Conservation (phyloP, 176 grass and related monocot species). For the Chrysopogon serrulatus region DNA sequence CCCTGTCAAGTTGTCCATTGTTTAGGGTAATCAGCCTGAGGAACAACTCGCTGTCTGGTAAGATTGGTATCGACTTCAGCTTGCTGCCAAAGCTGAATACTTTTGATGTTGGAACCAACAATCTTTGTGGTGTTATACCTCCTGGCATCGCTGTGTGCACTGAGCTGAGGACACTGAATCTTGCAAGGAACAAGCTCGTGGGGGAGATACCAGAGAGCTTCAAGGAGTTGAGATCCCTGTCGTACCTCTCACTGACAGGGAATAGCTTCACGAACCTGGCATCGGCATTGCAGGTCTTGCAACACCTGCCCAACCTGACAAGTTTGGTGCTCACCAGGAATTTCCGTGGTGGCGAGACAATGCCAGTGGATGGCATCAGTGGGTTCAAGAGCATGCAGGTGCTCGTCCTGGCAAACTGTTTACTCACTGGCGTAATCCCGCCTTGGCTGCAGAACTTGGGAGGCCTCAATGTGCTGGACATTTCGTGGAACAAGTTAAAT, state of each 20-base stretch:
- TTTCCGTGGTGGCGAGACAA: conserved; percentile 55
- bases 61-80: conserved; percentile 44
- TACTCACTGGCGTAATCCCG: conserved; percentile 52
- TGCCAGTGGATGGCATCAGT: conserved; percentile 57
- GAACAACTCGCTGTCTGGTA: conserved; percentile 63
- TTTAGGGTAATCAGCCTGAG: conserved; percentile 66
- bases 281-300: conserved; percentile 68
- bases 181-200: conserved; percentile 65
- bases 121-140: conserved; percentile 60
- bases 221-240: conserved; percentile 52
- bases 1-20: conserved; percentile 44
- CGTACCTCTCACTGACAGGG: conserved; percentile 69
- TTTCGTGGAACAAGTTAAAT: conserved; percentile 83
- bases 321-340: conserved; percentile 84
- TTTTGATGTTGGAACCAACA: conserved; percentile 72
- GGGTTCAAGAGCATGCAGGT: conserved; percentile 78
- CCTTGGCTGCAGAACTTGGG: conserved; percentile 55
- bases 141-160: conserved; percentile 27
- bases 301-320: conserved; percentile 61
- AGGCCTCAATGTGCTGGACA: conserved; percentile 68
- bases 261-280: conserved; percentile 63
- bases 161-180: conserved; percentile 69
- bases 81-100: conserved; percentile 45
- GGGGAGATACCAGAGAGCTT: conserved; percentile 71
- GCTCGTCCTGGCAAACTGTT: conserved; percentile 84